Evolutionary conservation across 2,329 filamentous ascomycete genomes (phyloP), one percentile per base, ranked within the genome.

Genomic region (Cercospora nicotianae): DNA sequence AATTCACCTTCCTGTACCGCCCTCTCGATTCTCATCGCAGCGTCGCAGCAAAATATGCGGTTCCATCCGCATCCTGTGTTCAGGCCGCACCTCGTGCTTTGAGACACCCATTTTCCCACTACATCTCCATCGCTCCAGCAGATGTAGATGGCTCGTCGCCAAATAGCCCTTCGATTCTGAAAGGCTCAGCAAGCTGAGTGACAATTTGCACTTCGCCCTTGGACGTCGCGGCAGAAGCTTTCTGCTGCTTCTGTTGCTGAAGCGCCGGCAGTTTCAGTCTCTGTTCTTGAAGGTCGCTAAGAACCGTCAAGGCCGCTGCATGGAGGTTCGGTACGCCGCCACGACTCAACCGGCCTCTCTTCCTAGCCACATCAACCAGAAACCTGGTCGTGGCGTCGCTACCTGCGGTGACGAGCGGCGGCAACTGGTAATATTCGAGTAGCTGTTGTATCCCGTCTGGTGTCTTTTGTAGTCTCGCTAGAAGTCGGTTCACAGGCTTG

Each of bases 251-350:
- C 63, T 30, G 72, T 68, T 33, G 77, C 75, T 57, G 78, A 77
- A 70, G 80, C 77, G 55, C 80, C 79, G 53, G 79, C 75, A 70
- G 72, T 65, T 55, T 78, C 77, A 99, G 96, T 63, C 95, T 88
- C 28, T 94, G 94, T 78, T 98, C 94, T 73, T 95, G 88, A 92
- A 95, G 96, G 83, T 99, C 95, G n/a, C 89, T 95, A 67, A 99
- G 89, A 65, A 99, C 94, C 0, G 92, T 91, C 86, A 95, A 94
- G 70, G 94, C 95, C 7, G 95, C 94, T 64, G 91, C 89, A 73
- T 89, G 85, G 67, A 98, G 80, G 80, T 98, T 99, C 53, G 95
- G 95, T 16, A 98, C 86, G 70, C 95, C 95, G 20, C 94, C 94
- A 73, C 91, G 90, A 61, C 94, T 93, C 16, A 99, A 85, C 66